These are phyloP conservation scores for Candida quercuum DNA, from an alignment of 805 yeast species.

Conservation along the genomic window DNA sequence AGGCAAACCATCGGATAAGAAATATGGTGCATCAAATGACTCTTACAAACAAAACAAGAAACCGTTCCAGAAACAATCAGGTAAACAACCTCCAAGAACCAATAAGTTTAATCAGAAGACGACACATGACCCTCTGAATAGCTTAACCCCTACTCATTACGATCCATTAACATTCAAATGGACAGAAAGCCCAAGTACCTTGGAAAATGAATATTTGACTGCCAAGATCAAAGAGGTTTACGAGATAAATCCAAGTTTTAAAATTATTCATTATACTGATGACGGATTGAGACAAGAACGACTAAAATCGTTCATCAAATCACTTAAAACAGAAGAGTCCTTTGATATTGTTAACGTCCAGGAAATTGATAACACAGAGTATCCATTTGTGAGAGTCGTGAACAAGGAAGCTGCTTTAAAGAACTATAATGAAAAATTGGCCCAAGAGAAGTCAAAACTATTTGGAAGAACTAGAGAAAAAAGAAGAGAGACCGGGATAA, in stretches of 20 bases:
- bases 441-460: slow-evolving; percentile 14
- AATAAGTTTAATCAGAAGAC: neutral
- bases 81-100: neutral
- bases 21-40: too few species aligned
- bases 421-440: slow-evolving; percentile 21
- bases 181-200: slow-evolving; percentile 5
- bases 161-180: slow-evolving; percentile 18
- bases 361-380: slow-evolving; percentile 3
- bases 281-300: slow-evolving; percentile 5
- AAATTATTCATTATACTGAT: slow-evolving; percentile 10
- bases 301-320: slow-evolving; percentile 9
- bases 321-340: slow-evolving; percentile 7
- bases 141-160: slow-evolving; percentile 4
- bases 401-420: slow-evolving; percentile 22
- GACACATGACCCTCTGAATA: slow-evolving; percentile 1
- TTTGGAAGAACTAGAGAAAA: slow-evolving; percentile 23
- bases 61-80: neutral
- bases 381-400: slow-evolving; percentile 11
- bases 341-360: slow-evolving; percentile 18
- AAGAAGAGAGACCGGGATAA: slow-evolving; percentile 30
- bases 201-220: slow-evolving; percentile 20
- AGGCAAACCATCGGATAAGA: too few species aligned
- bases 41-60: neutral
- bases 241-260: slow-evolving; percentile 10
- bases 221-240: slow-evolving; percentile 12